Conservation (phyloP, 306 rosid species). For the Elaeagnus macrophylla region DNA sequence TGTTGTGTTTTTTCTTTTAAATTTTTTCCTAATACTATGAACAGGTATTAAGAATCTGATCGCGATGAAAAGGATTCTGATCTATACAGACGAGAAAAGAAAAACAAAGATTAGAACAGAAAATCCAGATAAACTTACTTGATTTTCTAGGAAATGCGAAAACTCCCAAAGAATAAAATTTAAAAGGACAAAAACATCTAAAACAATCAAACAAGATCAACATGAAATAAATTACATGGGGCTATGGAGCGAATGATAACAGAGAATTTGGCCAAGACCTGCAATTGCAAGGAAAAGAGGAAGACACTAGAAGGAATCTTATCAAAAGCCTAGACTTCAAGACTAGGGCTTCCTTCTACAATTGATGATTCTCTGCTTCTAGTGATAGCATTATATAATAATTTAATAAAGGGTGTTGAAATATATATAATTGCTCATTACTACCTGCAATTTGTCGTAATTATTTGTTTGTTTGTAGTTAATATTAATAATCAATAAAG, state of each 20-base stretch:
- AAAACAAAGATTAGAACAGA: background rate
- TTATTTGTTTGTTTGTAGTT: no score
- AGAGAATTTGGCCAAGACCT: background rate
- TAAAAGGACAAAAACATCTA: background rate
- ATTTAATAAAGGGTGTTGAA: no score
- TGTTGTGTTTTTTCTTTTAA: background rate
- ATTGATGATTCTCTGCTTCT: background rate
- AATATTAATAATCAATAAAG: no score
- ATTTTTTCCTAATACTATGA: background rate
- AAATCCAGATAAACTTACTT: background rate
- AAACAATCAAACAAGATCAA: background rate
- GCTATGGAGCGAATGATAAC: background rate
- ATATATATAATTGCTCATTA: no score
- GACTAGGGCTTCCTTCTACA: slow-evolving; percentile 2
- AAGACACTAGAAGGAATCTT: background rate
- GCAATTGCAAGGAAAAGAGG: slow-evolving; percentile 14
- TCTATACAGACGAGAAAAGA: background rate
- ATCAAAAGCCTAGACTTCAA: background rate
- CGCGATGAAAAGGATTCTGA: slow-evolving; percentile 5
- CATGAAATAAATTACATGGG: slow-evolving; percentile 9
- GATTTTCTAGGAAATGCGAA: slow-evolving; percentile 9
- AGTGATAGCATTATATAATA: no score
- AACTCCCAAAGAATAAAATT: background rate
- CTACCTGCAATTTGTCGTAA: no score
- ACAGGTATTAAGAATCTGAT: background rate